A percentile compares a stretch with the other conserved stretches of the same genome.
Evolutionary conservation across 2,329 filamentous ascomycete species (phyloP).

Genomic region (Plectosphaerella sp.): DNA sequence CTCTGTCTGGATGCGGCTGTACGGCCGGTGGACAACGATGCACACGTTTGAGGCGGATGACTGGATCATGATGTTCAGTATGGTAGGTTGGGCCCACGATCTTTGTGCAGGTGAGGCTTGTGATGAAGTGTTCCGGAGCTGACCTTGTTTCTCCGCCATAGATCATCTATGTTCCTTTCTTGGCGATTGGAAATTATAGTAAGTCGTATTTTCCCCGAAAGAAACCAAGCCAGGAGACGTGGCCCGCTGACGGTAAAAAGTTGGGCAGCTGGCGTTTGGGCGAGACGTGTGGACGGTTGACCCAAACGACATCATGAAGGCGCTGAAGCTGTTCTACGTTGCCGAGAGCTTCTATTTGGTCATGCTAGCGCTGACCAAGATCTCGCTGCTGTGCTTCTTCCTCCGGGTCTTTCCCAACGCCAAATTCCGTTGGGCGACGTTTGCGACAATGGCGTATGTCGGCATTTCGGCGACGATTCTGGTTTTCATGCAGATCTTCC

Average conservation of each 20-base stretch:
- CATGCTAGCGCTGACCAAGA: conserved; percentile 22
- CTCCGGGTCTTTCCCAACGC: conserved; percentile 24
- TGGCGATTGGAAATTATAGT: conserved; percentile 26
- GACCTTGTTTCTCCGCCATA: neutral
- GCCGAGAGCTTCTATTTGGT: conserved; percentile 25
- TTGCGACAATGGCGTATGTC: conserved; percentile 18
- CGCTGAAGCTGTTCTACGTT: conserved; percentile 25
- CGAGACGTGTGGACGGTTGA: conserved; percentile 32
- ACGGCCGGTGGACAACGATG: conserved; percentile 25
- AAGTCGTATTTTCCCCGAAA: conserved; percentile 1
- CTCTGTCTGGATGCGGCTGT: conserved; percentile 30
- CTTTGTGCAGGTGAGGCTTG: neutral
- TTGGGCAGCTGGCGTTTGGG: conserved; percentile 23
- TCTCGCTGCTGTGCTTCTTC: conserved; percentile 26
- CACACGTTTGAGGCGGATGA: conserved; percentile 30
- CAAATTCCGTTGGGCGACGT: conserved; percentile 19
- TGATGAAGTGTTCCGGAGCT: neutral
- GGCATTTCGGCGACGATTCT: conserved; percentile 18
- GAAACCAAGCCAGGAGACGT: no score
- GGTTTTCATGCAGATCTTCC: conserved; percentile 28
- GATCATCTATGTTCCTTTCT: conserved; percentile 24
- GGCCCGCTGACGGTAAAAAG: conserved; percentile 11
- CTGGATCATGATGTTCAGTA: conserved; percentile 30
- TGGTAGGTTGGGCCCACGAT: conserved; percentile 16
- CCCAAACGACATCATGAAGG: conserved; percentile 17